phyloP scores from a whole-genome alignment of 768 basidiomycete genomes.

The Tulasnella sp. region DNA sequence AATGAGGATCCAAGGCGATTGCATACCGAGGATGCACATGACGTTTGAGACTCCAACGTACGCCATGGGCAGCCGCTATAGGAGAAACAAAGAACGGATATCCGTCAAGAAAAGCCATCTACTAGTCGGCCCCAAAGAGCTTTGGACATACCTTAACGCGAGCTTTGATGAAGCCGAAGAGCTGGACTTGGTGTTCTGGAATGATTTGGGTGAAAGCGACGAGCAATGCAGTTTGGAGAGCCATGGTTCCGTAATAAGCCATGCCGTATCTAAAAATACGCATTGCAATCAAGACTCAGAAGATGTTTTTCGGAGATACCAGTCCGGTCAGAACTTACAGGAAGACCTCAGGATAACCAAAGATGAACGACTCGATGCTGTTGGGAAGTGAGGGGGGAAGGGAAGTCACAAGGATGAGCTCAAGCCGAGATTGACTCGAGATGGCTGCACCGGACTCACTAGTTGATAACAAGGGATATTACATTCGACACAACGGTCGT shows the following conservation, averaged over 20 bases:
- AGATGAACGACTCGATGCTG: slow-evolving; percentile 66
- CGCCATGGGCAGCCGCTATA: slow-evolving; percentile 85
- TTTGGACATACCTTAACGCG: slow-evolving; percentile 73
- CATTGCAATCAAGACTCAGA: slow-evolving; percentile 11
- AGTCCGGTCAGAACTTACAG: slow-evolving; percentile 50
- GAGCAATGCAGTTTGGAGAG: slow-evolving; percentile 79
- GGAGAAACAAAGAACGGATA: slow-evolving; percentile 24
- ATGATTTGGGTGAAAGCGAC: slow-evolving; percentile 98
- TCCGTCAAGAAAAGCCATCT: background rate
- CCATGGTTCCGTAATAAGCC: slow-evolving; percentile 89
- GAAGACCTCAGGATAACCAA: slow-evolving; percentile 69
- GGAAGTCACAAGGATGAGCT: background rate
- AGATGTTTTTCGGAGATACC: slow-evolving; percentile 28
- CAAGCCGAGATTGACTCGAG: background rate
- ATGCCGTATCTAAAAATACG: slow-evolving; percentile 64
- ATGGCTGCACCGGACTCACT: slow-evolving; percentile 36
- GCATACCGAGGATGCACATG: slow-evolving; percentile 75
- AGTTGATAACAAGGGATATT: slow-evolving; percentile 82
- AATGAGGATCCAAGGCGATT: slow-evolving; percentile 86
- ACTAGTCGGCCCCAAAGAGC: background rate
- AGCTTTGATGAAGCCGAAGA: slow-evolving; percentile 76
- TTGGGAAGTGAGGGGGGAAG: background rate
- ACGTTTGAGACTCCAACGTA: slow-evolving; percentile 88
- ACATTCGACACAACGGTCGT: slow-evolving; percentile 78
- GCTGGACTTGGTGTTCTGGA: slow-evolving; percentile 95